phyloP scores from a whole-genome alignment of 768 basidiomycete species.

The Tricholomella constricta region DNA sequence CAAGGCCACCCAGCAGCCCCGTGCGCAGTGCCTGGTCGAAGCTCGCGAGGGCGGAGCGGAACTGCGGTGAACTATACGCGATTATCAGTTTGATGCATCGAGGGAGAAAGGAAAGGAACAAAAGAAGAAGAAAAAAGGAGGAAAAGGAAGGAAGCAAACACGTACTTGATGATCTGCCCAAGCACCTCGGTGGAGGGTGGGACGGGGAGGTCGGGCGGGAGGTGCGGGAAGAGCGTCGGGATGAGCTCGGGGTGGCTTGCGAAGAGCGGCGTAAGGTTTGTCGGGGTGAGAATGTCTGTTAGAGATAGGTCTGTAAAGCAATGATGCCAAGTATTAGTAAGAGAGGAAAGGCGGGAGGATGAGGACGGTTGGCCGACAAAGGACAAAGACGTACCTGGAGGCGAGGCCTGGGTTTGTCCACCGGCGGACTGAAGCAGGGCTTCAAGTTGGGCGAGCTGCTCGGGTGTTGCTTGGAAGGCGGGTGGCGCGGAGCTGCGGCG shows the following conservation, averaged over 20 bases:
- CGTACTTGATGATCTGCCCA: constrained; percentile 66
- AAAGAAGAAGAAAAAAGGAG: background rate
- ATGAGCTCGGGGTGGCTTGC: constrained; percentile 68
- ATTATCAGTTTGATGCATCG: background rate
- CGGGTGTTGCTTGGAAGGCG: constrained; percentile 50
- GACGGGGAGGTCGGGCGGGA: constrained; percentile 75
- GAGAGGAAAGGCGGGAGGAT: background rate
- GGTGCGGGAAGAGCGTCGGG: constrained; percentile 72
- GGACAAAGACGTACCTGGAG: constrained; percentile 36
- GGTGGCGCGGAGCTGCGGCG: constrained; percentile 4
- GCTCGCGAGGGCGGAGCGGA: constrained; percentile 74
- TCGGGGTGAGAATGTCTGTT: constrained; percentile 73
- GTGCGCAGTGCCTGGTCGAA: constrained; percentile 86
- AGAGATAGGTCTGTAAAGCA: constrained; percentile 60
- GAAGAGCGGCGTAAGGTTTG: constrained; percentile 74
- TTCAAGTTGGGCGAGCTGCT: constrained; percentile 66
- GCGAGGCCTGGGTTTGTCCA: constrained; percentile 25
- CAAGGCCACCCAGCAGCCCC: constrained; percentile 74
- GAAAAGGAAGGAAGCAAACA: background rate
- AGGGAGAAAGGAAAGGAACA: background rate
- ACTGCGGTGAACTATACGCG: constrained; percentile 68
- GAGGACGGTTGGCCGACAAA: too few species aligned
- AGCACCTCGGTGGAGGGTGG: constrained; percentile 71
- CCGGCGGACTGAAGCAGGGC: constrained; percentile 52
- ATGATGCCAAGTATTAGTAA: too few species aligned